Evolutionary conservation across 352 stramenopile species (phyloP), one percentile per base, ranked within the genome.

Genomic region (Phytophthora boehmeriae): DNA sequence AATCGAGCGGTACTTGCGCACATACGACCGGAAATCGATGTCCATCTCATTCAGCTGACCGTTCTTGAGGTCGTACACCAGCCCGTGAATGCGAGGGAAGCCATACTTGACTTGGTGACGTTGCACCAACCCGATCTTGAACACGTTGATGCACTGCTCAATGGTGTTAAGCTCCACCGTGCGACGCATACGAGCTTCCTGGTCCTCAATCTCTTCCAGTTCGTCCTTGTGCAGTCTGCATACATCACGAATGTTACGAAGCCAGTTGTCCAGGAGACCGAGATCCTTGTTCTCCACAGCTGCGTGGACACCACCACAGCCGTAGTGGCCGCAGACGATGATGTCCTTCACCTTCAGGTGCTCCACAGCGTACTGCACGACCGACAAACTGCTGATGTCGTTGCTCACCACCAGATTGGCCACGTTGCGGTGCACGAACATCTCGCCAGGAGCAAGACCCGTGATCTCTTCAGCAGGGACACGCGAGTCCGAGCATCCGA

Each of bases 391-490:
- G 76, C 74, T 90, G 41, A 92, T 73, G 58, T 90, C 78, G 59
- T 87, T 88, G 47, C 59, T 71, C 16, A 87, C 78, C 41, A 90
- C 80, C 22, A 91, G 54, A 66, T 96, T 96, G 14, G 86, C 87
- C 11, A 96, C 72, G 62, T 98, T 98, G 48, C 92, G 88, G 64
- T 96, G 87, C 47, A 97, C 88, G 61, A 98, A 98, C 55, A 98
- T 75, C 62, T 95, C 78, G 25, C 92, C 92, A 4, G 83, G 79
- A 9, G 89, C 62, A 13, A 92, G 73, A 0, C 89, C 88, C 66
- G 92, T 92, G 48, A 97, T 93, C 63, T 94, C 81, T 41, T 97
- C 86, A 8, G 89, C 83, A 0, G 84, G 82, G 8, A 97, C 89
- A 34, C 92, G 86, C 16, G 89, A 90, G 73, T 97, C 89, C 23